Evolutionary conservation across 257 asterid genomes (phyloP).

Genomic region (Rhazya stricta): DNA sequence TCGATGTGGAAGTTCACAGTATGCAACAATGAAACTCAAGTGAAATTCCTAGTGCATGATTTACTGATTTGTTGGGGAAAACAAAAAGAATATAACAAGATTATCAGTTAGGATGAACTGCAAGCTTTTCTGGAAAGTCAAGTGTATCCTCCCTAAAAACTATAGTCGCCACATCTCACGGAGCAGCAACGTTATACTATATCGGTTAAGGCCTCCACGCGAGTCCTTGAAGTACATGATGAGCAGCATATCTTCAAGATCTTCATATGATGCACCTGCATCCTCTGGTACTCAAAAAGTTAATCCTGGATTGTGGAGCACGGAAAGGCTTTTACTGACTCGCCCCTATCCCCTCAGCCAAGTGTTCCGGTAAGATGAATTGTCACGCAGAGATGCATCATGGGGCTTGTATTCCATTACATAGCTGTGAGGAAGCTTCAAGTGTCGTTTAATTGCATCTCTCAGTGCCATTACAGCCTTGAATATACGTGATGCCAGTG

Average conservation of each 20-base stretch:
- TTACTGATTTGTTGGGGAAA: not conserved
- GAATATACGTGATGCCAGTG: not conserved
- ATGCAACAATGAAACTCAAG: not conserved
- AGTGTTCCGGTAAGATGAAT: constrained; percentile 97
- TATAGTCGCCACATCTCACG: not conserved
- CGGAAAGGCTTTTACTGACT: not conserved
- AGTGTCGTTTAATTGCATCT: constrained; percentile 82
- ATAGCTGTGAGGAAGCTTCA: constrained; percentile 83
- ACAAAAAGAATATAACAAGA: not conserved
- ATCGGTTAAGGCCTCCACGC: not conserved
- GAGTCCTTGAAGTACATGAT: not conserved
- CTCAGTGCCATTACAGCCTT: constrained; percentile 95
- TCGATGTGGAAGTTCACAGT: not conserved
- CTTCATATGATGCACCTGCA: not conserved
- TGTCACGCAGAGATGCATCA: constrained; percentile 87
- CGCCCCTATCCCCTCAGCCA: constrained; percentile 69
- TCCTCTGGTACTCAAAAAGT: not conserved
- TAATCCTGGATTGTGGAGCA: not conserved
- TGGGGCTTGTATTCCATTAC: constrained; percentile 97
- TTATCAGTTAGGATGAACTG: not conserved
- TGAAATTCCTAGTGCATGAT: not conserved
- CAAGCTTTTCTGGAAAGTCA: not conserved
- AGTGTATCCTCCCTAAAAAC: not conserved
- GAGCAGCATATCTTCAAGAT: not conserved
- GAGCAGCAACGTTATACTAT: not conserved